Conservation (phyloP, 2,329 filamentous ascomycete genomes). For the Talaromyces sp. region DNA sequence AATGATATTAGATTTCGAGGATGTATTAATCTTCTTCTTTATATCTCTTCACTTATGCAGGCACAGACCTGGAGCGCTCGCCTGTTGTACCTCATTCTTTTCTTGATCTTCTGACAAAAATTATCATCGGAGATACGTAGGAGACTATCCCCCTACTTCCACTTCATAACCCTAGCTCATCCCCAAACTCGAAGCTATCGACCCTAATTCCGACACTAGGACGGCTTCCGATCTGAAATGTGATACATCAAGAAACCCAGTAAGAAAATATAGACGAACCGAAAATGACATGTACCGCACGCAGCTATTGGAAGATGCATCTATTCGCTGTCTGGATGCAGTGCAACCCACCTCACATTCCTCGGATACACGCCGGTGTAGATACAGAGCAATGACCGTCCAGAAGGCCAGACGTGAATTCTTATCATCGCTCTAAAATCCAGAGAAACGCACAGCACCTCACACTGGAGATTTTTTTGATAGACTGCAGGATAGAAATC, state of each 20-base stretch:
- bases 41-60: too few relatives aligned
- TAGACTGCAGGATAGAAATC: not conserved
- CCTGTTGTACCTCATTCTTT: too few relatives aligned
- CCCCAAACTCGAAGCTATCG: too few relatives aligned
- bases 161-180: not conserved
- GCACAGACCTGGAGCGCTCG: too few relatives aligned
- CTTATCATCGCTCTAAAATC: not conserved
- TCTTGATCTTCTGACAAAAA: too few relatives aligned
- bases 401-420: not conserved
- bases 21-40: too few relatives aligned
- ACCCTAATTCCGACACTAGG: not conserved
- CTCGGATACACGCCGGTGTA: not conserved
- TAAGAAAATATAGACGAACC: not conserved
- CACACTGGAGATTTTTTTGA: not conserved
- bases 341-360: not conserved
- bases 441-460: not conserved
- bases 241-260: too few relatives aligned
- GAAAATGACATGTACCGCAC: not conserved
- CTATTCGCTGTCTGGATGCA: not conserved
- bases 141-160: too few relatives aligned
- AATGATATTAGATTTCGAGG: too few relatives aligned
- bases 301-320: not conserved
- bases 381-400: not conserved
- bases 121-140: too few relatives aligned
- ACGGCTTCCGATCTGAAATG: too few relatives aligned